phyloP scores from a whole-genome alignment of 768 basidiomycete genomes.

The Mycena vulgaris region DNA sequence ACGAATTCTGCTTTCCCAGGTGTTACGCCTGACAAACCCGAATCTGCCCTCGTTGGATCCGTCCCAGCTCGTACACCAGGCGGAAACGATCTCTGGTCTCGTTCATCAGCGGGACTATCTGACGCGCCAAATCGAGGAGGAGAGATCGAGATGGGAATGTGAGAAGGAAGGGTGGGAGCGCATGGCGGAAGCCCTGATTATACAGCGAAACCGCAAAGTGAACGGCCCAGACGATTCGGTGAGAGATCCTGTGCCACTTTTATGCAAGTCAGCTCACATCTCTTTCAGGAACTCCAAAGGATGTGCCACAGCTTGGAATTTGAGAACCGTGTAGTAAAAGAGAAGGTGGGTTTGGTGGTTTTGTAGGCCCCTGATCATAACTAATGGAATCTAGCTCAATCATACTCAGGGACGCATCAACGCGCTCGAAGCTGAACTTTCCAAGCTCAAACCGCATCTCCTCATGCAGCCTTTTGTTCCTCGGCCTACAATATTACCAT shows the following conservation, averaged over 20 bases:
- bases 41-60: conserved; percentile 50
- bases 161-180: conserved; percentile 78
- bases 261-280: neutral
- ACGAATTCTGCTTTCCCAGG: conserved; percentile 47
- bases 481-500: neutral
- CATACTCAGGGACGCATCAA: conserved; percentile 70
- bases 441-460: conserved; percentile 76
- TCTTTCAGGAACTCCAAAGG: conserved; percentile 69
- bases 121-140: conserved; percentile 66
- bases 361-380: neutral
- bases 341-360: conserved; percentile 61
- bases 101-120: conserved; percentile 73
- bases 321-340: conserved; percentile 74
- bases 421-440: conserved; percentile 74
- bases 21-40: conserved; percentile 62
- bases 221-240: conserved; percentile 62
- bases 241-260: conserved; percentile 19
- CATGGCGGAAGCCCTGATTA: conserved; percentile 76
- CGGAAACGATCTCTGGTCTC: conserved; percentile 71
- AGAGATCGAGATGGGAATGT: conserved; percentile 72
- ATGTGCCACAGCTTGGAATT: conserved; percentile 65
- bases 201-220: conserved; percentile 60
- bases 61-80: conserved; percentile 70
- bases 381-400: conserved; percentile 59
- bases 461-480: conserved; percentile 68